These are phyloP conservation scores for Wallacemonas sp. DNA, from an alignment of 208 protist genomes.

Conservation along the genomic window DNA sequence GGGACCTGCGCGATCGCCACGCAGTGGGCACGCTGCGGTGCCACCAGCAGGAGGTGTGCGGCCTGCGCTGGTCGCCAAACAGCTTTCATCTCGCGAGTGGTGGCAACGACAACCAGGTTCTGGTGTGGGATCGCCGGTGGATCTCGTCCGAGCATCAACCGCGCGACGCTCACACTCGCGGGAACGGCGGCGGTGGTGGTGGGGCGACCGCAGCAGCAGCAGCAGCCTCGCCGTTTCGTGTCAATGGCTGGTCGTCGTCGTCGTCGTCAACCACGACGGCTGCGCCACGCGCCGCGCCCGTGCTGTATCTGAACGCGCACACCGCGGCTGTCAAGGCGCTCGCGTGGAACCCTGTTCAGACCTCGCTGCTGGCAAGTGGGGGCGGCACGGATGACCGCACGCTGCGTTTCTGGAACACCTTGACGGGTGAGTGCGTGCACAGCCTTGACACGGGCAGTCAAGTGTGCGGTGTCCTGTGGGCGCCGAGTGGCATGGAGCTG, in stretches of 20 bases:
- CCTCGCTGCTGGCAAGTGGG: conserved; percentile 96
- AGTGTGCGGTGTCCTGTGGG: conserved; percentile 98
- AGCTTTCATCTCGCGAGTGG: conserved; percentile 95
- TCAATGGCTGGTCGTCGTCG: not conserved
- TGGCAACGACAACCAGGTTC: conserved; percentile 98
- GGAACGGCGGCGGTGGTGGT: not conserved
- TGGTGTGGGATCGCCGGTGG: conserved; percentile 93
- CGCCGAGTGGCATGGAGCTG: conserved; percentile 94
- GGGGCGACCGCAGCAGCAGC: not conserved
- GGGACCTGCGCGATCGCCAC: conserved; percentile 91
- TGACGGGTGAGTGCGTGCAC: conserved; percentile 93
- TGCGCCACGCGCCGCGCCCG: conserved; percentile 40
- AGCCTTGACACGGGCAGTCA: conserved; percentile 96
- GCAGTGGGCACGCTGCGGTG: conserved; percentile 56
- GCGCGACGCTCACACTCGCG: not conserved
- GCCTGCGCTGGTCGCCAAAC: conserved; percentile 95
- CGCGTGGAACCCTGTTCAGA: conserved; percentile 97
- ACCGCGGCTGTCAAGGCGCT: conserved; percentile 98
- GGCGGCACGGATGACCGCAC: conserved; percentile 97
- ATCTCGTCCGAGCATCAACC: conserved; percentile 13
- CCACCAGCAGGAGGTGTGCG: conserved; percentile 97
- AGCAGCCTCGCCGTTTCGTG: not conserved
- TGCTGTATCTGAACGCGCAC: conserved; percentile 92
- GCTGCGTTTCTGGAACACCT: conserved; percentile 98
- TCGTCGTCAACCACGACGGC: not conserved